Percentiles rank a stretch among this genome's conserved stretches.
phyloP scores from a whole-genome alignment of 768 basidiomycete species.

The Mycena galericulata region DNA sequence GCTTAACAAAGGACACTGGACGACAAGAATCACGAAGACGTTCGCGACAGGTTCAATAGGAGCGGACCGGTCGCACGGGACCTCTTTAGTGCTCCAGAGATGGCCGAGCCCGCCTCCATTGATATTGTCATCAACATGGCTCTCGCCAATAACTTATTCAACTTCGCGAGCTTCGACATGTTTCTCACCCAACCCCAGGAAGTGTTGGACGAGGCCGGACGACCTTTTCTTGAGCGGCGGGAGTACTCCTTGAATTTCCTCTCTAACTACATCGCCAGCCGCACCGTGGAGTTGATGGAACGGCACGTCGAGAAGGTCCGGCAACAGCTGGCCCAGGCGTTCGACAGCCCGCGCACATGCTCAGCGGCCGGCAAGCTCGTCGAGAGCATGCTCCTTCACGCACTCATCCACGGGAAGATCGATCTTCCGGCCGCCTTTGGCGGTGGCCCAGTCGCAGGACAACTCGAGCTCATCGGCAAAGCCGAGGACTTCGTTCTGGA shows the following conservation, averaged over 20 bases:
- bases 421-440: conserved; percentile 3
- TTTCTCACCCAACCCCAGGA: conserved; percentile 14
- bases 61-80: conserved; percentile 15
- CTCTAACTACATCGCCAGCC: not conserved
- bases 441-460: not conserved
- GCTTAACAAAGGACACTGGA: conserved; percentile 16
- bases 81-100: not conserved
- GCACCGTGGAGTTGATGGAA: conserved; percentile 8
- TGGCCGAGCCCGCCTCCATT: not conserved
- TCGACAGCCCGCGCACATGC: conserved; percentile 5
- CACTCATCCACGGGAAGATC: not conserved
- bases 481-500: conserved; percentile 8
- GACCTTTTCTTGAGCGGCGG: not conserved
- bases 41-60: not conserved
- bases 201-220: conserved; percentile 5
- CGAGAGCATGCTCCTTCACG: conserved; percentile 20
- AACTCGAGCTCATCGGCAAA: conserved; percentile 11
- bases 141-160: conserved; percentile 5
- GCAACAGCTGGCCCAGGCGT: conserved; percentile 2
- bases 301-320: conserved; percentile 1
- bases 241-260: conserved; percentile 3
- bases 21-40: not conserved
- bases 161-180: conserved; percentile 3
- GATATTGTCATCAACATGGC: conserved; percentile 3
- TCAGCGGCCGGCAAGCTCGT: conserved; percentile 16